Base-by-base conservation (phyloP, 2,329 filamentous ascomycete species). In the Emergomyces africanus region DNA sequence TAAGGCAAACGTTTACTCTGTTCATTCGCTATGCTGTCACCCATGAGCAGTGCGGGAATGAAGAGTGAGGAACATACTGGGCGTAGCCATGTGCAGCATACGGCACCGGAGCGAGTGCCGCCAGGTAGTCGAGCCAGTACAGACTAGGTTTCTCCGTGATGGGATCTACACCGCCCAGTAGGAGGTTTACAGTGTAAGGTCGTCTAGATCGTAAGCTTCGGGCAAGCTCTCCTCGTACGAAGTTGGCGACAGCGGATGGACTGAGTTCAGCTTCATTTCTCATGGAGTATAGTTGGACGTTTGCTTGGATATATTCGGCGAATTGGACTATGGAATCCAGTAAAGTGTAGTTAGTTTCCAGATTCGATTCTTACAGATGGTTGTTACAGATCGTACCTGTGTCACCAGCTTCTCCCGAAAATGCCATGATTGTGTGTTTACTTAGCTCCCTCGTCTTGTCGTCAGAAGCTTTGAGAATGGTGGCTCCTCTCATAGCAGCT, bases 51-150 rank as follows among this genome's bases (percentile, higher is more conserved):
- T 8, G 42, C 37, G 35, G 14, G 2, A 25, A 33, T 6, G 33
- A 25, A 42, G 30, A 49, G 30, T 9, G 50, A 37, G 8, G 46
- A 61, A 75, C 87, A 62, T 85, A 90, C 87, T 99, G 94, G 67
- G 94, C 94, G 77, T 99, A 99, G 67, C 94, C 94, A 69, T 99
- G 95, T 62, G 94, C 94, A 54, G 94, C 95, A 72, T 99, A 99
- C 59, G 94, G 94, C 54, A 99, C 80, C 37, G 88, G 83, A 4
- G 90, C 92, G 71, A 91, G 78, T 62, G 91, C 86, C 65, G 92
- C 94, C 70, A 99, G 84, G 77, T 97, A 97, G 74, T 99, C 92
- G 68, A 96, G 82, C 94, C 94, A 99, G 82, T 95, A 96, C 66
- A 99, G 78, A 69, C 87, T 87, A 33, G 94, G 92, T 81, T 94